Conservation (phyloP, 345 rosid species). For the Erysimum cheiranthoides region DNA sequence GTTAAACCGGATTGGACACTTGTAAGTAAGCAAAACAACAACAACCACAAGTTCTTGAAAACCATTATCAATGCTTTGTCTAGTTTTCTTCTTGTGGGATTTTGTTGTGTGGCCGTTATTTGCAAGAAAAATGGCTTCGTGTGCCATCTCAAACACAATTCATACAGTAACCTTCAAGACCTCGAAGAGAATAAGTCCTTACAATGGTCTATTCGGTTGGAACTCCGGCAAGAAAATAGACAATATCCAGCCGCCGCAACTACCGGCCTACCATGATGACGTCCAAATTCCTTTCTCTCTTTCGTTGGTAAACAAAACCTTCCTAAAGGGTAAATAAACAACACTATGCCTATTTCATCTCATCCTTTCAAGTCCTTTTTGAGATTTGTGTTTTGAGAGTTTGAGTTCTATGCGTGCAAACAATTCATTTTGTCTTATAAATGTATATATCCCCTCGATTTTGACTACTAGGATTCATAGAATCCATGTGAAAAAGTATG, state of each 20-base stretch:
- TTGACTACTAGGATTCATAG: neutral
- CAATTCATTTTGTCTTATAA: neutral
- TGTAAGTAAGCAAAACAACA: constrained; percentile 15
- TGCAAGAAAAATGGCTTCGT: constrained; percentile 57
- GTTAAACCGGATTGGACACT: constrained; percentile 21
- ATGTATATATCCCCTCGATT: neutral
- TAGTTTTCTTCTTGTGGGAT: constrained; percentile 13
- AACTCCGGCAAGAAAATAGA: constrained; percentile 54
- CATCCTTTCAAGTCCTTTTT: neutral
- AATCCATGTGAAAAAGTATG: neutral
- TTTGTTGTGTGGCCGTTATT: constrained; percentile 33
- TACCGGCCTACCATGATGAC: constrained; percentile 49
- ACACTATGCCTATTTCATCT: constrained; percentile 4
- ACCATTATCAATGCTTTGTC: neutral
- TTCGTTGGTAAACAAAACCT: constrained; percentile 69
- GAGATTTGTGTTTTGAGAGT: neutral
- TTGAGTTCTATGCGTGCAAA: neutral
- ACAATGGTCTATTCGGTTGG: constrained; percentile 61
- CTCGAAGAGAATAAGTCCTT: constrained; percentile 45
- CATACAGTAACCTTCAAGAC: constrained; percentile 39
- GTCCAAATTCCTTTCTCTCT: constrained; percentile 66
- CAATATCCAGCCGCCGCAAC: constrained; percentile 48
- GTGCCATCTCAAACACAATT: constrained; percentile 47
- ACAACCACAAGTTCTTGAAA: constrained; percentile 30
- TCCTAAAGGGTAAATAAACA: constrained; percentile 55